A percentile compares a stretch with the other conserved stretches of the same genome.
Evolutionary conservation across 768 basidiomycete species (phyloP).

Genomic region (Paxillus ammoniavirescens): DNA sequence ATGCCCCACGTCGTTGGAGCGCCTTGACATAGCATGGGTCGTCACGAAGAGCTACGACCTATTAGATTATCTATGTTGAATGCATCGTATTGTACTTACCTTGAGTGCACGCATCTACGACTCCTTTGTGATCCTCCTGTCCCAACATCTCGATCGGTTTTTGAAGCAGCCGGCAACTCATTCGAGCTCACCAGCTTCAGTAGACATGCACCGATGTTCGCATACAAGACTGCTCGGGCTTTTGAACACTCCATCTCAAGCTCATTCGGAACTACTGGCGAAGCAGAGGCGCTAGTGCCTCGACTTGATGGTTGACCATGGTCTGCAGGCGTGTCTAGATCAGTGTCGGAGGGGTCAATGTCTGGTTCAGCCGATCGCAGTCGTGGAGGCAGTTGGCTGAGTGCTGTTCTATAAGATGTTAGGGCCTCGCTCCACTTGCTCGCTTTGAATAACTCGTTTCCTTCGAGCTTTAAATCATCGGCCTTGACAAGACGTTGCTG

Average conservation of each 20-base stretch:
- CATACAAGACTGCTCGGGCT: constrained; percentile 69
- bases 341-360: constrained; percentile 16
- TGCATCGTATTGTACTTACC: constrained; percentile 37
- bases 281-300: neutral
- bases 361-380: constrained; percentile 18
- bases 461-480: constrained; percentile 66
- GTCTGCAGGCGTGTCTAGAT: constrained; percentile 19
- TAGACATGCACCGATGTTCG: constrained; percentile 88
- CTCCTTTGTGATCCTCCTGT: constrained; percentile 77
- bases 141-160: constrained; percentile 2
- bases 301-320: constrained; percentile 10
- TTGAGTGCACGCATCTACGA: constrained; percentile 77
- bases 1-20: constrained; percentile 81
- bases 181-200: constrained; percentile 63
- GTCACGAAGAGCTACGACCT: constrained; percentile 71
- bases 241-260: constrained; percentile 51
- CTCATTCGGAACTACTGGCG: constrained; percentile 24
- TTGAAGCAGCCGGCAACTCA: neutral
- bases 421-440: constrained; percentile 70
- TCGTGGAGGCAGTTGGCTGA: constrained; percentile 63
- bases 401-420: constrained; percentile 62
- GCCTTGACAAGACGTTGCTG: constrained; percentile 51
- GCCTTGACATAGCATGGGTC: constrained; percentile 87
- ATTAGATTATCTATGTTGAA: neutral
- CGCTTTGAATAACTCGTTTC: constrained; percentile 71